These are phyloP conservation scores for Aureobasidium sp. DNA, from an alignment of 2,329 filamentous ascomycete genomes.

Conservation along the genomic window DNA sequence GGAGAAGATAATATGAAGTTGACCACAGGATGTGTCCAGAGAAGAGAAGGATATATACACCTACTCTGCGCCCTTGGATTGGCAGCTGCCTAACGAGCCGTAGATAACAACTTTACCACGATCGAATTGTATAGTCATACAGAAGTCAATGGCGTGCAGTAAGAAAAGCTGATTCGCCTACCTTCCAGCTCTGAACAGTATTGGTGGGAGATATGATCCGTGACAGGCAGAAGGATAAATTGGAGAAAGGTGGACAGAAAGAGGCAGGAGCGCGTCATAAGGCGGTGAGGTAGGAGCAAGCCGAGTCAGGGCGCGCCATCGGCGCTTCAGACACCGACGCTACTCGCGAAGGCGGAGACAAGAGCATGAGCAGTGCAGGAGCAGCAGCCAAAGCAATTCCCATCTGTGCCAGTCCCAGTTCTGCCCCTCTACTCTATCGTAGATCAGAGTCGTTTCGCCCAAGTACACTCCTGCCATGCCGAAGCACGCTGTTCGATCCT, in stretches of 20 bases:
- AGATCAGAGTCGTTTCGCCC: background rate
- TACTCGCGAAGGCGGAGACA: conserved; percentile 3
- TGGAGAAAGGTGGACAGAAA: background rate
- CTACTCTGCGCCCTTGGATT: background rate
- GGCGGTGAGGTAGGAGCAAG: background rate
- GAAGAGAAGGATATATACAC: background rate
- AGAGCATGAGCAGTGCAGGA: background rate
- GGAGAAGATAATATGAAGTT: no score
- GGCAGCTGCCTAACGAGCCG: background rate
- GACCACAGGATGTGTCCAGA: background rate
- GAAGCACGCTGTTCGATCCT: conserved; percentile 1
- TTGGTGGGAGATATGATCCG: background rate
- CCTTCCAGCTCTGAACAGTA: background rate
- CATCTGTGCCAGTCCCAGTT: background rate
- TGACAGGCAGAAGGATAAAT: background rate
- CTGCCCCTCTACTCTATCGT: background rate
- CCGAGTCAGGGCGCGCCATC: background rate
- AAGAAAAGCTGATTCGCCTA: background rate
- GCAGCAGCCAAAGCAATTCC: conserved; percentile 2
- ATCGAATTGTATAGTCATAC: background rate
- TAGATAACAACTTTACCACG: background rate
- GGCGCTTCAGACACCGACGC: background rate
- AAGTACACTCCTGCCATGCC: background rate
- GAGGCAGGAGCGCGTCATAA: background rate
- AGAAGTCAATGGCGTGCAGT: background rate